Conservation (phyloP, 257 asterid genomes). For the Solanum tarijense region DNA sequence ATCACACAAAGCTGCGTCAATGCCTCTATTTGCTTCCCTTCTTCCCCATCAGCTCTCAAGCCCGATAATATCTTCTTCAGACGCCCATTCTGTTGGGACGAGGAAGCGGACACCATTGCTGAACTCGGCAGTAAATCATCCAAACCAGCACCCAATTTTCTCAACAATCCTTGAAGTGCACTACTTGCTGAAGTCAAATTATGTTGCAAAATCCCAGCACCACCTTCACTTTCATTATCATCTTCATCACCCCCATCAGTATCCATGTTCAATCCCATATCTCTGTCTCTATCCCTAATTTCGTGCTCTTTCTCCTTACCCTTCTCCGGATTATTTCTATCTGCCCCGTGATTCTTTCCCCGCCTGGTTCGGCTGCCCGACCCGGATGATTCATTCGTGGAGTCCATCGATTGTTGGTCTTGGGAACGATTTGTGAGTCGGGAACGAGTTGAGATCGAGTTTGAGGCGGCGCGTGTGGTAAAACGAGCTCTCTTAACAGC, state of each 20-base stretch:
- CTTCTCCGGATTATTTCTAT: constrained; percentile 48
- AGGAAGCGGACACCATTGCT: constrained; percentile 47
- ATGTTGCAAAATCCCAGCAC: constrained; percentile 74
- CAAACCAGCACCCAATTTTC: constrained; percentile 89
- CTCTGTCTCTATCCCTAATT: constrained; percentile 45
- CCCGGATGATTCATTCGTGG: constrained; percentile 2
- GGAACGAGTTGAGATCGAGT: neutral
- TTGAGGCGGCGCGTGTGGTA: neutral
- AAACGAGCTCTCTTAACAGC: neutral
- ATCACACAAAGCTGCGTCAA: constrained; percentile 83
- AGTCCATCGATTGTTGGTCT: neutral
- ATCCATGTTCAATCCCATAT: constrained; percentile 44
- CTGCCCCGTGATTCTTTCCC: constrained; percentile 47
- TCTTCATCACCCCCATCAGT: constrained; percentile 54
- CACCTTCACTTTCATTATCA: constrained; percentile 79
- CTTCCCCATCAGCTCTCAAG: constrained; percentile 94
- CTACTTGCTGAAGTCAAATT: constrained; percentile 89
- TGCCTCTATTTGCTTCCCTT: constrained; percentile 95
- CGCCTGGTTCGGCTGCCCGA: constrained; percentile 71
- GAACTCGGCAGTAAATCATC: constrained; percentile 95
- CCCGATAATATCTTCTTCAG: constrained; percentile 89
- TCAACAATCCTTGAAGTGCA: constrained; percentile 79
- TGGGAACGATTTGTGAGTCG: neutral
- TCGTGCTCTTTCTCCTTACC: constrained; percentile 91
- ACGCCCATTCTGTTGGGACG: constrained; percentile 75